Conservation (phyloP, 2,329 filamentous ascomycete species). For the Talaromyces marneffei region DNA sequence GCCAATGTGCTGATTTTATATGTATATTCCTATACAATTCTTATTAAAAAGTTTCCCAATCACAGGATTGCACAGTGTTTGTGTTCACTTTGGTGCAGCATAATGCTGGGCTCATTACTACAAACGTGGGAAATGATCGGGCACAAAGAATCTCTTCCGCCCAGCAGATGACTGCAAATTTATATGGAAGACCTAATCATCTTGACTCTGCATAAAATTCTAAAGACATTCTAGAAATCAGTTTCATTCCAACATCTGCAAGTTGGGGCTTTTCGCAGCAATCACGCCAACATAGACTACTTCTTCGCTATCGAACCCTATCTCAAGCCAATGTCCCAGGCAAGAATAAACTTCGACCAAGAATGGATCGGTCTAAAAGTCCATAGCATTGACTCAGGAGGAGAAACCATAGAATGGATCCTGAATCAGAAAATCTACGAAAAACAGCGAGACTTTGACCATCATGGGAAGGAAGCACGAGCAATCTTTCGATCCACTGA, state of each 20-base stretch:
- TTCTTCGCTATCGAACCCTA: neutral
- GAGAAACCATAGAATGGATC: neutral
- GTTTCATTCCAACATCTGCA: neutral
- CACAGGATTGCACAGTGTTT: neutral
- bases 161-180: neutral
- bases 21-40: too few relatives aligned
- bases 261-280: neutral
- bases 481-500: neutral
- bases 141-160: neutral
- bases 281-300: neutral
- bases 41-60: neutral
- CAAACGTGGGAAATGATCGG: neutral
- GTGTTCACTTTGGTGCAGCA: neutral
- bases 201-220: neutral
- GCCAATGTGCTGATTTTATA: neutral
- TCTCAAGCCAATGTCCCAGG: neutral
- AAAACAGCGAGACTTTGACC: neutral
- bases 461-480: neutral
- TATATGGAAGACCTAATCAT: neutral
- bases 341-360: neutral
- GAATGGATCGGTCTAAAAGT: neutral
- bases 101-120: neutral
- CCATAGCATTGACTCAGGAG: neutral
- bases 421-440: neutral
- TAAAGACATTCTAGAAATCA: neutral